phyloP scores from a whole-genome alignment of 495 filamentous ascomycete species.

The Alectoria sarmentosa region DNA sequence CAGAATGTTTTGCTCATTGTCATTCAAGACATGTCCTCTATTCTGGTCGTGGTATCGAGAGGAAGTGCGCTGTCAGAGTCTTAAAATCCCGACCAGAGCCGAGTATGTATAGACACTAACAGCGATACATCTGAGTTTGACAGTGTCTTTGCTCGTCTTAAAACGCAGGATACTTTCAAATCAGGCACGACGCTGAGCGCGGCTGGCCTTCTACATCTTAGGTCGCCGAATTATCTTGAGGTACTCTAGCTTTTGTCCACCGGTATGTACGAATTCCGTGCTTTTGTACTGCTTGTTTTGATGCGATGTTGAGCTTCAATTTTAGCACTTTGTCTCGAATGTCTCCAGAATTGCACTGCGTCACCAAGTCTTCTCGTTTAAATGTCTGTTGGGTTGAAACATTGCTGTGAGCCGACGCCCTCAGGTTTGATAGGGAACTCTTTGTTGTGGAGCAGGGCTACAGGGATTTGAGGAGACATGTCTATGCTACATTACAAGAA shows the following conservation, averaged over 20 bases:
- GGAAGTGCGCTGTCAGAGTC: no score
- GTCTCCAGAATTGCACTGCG: neutral
- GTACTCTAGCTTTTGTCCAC: neutral
- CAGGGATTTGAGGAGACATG: neutral
- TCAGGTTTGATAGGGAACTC: neutral
- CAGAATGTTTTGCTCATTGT: no score
- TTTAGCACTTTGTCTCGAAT: neutral
- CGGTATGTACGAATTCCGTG: neutral
- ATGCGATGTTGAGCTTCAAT: neutral
- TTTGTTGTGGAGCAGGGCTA: neutral
- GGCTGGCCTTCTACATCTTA: neutral
- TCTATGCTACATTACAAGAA: neutral
- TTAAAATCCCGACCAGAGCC: neutral
- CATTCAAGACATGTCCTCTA: no score
- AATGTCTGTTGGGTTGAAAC: neutral
- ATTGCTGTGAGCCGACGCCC: neutral
- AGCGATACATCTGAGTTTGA: neutral
- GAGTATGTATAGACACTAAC: neutral
- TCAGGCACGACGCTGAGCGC: neutral
- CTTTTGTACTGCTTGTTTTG: neutral
- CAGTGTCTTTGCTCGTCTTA: neutral
- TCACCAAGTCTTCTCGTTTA: neutral
- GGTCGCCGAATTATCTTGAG: neutral
- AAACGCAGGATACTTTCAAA: neutral
- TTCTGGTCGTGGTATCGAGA: neutral